Base-by-base conservation (phyloP, 257 asterid genomes). In the Linaria vulgaris region DNA sequence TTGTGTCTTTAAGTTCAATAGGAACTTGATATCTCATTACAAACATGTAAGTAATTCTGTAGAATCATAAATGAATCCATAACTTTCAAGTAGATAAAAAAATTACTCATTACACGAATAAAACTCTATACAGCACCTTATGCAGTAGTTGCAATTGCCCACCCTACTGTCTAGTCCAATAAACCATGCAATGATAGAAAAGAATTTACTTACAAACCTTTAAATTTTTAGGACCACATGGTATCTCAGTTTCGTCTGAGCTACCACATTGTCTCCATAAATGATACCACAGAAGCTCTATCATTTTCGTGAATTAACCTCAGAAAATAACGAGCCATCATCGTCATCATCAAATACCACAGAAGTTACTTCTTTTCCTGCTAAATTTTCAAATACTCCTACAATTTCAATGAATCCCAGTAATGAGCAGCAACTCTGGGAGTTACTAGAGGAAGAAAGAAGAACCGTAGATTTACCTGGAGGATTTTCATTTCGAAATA, bases 401-500 rank as follows among this genome's bases (percentile, higher is more conserved):
- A 31, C 53, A 63, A 27, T 44, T 37, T 15, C 59, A 22, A 82
- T 80, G 89, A 89, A 82, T 69, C 60, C 76, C 27, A 64, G 44
- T 61, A 63, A 43, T 16, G 89, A 78, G 31, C 69, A 67, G 22
- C 56, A 49, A 21, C 72, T 46, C 16, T 79, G 85, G 81, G 72
- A 70, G 14, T 80, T 80, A 34, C 62, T 61, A 11, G 81, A 83
- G n/a, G 88, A 83, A 59, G 86, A 72, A 49, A 68, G 72, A 15
- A 74, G 73, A 66, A 58, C 41, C 67, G 75, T 76, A 45, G 76
- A 77, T 17, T 34, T 79, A 13, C 85, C 94, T 0, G 2, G 84
- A 65, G 73, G 82, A 57, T 82, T 79, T 25, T 86, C 95, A 22
- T 81, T 83, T 59, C 78, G 76, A 17, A 67, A 77, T 69, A 62